Evolutionary conservation across 2,329 filamentous ascomycete genomes (phyloP).

Genomic region (Furcasterigmium sp.): DNA sequence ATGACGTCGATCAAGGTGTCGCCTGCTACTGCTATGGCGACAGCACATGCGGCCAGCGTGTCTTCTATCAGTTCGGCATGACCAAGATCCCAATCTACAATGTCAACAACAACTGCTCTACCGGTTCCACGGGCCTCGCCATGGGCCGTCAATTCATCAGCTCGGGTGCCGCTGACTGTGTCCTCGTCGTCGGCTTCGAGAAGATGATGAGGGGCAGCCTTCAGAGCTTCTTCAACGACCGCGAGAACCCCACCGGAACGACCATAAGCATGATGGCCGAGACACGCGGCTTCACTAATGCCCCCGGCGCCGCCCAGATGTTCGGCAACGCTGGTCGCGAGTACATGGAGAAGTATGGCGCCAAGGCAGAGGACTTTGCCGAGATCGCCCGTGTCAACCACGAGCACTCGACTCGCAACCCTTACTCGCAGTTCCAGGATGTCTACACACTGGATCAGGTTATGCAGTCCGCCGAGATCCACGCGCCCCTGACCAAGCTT

Average conservation of each 20-base stretch:
- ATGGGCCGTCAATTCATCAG: slow-evolving; percentile 78
- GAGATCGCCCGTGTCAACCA: slow-evolving; percentile 94
- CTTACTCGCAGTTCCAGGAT: slow-evolving; percentile 95
- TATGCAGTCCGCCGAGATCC: slow-evolving; percentile 69
- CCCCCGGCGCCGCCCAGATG: slow-evolving; percentile 83
- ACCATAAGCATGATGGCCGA: slow-evolving; percentile 73
- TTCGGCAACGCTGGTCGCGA: slow-evolving; percentile 92
- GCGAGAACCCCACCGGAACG: slow-evolving; percentile 72
- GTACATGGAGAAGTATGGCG: slow-evolving; percentile 90
- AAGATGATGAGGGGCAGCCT: slow-evolving; percentile 96
- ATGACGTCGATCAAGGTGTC: slow-evolving; percentile 89
- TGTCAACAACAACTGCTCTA: slow-evolving; percentile 98
- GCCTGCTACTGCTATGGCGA: slow-evolving; percentile 99
- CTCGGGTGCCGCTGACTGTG: slow-evolving; percentile 77
- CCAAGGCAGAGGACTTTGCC: slow-evolving; percentile 79
- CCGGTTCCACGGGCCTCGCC: slow-evolving; percentile 84
- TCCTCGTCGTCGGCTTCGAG: slow-evolving; percentile 91
- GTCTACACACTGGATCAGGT: slow-evolving; percentile 87
- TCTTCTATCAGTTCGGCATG: slow-evolving; percentile 99
- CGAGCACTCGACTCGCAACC: slow-evolving; percentile 84
- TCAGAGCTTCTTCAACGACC: slow-evolving; percentile 78
- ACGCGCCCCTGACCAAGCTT: slow-evolving; percentile 88
- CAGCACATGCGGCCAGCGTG: slow-evolving; percentile 88
- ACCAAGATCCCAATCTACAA: slow-evolving; percentile 95
- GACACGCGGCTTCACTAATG: slow-evolving; percentile 75